Conservation (phyloP, 768 basidiomycete species). For the Amanita subjunquillea region DNA sequence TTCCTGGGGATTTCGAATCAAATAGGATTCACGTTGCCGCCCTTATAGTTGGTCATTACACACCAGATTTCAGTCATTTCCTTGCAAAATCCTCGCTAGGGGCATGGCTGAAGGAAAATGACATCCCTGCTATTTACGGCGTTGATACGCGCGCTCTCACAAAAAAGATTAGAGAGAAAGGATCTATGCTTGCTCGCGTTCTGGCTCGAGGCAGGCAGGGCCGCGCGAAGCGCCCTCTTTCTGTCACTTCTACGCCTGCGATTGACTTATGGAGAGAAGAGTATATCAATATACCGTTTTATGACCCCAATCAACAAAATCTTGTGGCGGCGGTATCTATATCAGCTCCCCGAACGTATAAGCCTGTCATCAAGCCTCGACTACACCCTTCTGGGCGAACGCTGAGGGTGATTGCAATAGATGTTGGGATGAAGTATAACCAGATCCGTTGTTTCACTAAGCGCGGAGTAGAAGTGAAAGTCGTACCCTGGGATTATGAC, state of each 20-base stretch:
- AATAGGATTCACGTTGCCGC: slow-evolving; percentile 90
- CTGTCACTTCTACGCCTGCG: slow-evolving; percentile 34
- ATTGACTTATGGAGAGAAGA: slow-evolving; percentile 69
- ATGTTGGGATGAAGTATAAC: slow-evolving; percentile 99
- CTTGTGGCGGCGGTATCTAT: slow-evolving; percentile 88
- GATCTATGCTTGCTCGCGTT: slow-evolving; percentile 82
- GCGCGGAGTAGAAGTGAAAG: slow-evolving; percentile 92
- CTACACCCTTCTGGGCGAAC: slow-evolving; percentile 72
- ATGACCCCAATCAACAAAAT: slow-evolving; percentile 83
- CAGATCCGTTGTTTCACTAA: slow-evolving; percentile 93
- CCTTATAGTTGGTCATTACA: slow-evolving; percentile 88
- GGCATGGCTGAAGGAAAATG: slow-evolving; percentile 91
- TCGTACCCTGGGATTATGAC: slow-evolving; percentile 96
- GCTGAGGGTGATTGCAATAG: slow-evolving; percentile 80
- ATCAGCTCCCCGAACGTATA: slow-evolving; percentile 54
- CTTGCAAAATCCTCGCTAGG: slow-evolving; percentile 82
- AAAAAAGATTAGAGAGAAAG: slow-evolving; percentile 92
- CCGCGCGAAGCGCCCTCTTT: slow-evolving; percentile 26
- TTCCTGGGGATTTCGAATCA: slow-evolving; percentile 84
- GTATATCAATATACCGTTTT: slow-evolving; percentile 74
- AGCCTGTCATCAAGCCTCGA: slow-evolving; percentile 41
- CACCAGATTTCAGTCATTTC: slow-evolving; percentile 91
- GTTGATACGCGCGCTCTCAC: slow-evolving; percentile 95
- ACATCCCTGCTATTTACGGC: slow-evolving; percentile 89
- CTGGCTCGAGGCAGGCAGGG: slow-evolving; percentile 51